A percentile compares a stretch with the other conserved stretches of the same genome.
These are phyloP conservation scores for Ramaria sp. DNA, from an alignment of 768 basidiomycete genomes.

Conservation along the genomic window DNA sequence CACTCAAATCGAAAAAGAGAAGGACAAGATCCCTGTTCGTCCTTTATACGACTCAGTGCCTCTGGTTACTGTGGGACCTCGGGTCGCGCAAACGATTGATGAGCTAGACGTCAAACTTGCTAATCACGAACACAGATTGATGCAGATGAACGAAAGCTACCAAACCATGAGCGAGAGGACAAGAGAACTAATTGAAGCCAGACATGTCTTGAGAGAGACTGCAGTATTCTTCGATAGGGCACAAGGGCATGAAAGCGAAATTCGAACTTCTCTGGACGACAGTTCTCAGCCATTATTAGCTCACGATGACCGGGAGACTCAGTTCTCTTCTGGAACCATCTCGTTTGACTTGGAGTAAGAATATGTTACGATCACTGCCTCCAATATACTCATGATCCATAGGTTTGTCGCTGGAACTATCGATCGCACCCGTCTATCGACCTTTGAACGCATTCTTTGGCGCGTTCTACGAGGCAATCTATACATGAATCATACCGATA, in stretches of 20 bases:
- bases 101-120: slow-evolving; percentile 80
- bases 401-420: slow-evolving; percentile 96
- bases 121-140: slow-evolving; percentile 76
- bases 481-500: slow-evolving; percentile 98
- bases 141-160: slow-evolving; percentile 90
- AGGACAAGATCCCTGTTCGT: slow-evolving; percentile 70
- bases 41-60: slow-evolving; percentile 81
- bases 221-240: slow-evolving; percentile 93
- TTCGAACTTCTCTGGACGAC: slow-evolving; percentile 85
- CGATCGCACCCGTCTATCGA: slow-evolving; percentile 81
- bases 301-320: slow-evolving; percentile 76
- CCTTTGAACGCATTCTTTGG: slow-evolving; percentile 97
- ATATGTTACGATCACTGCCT: background rate
- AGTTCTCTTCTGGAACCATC: slow-evolving; percentile 35
- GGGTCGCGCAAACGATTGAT: slow-evolving; percentile 87
- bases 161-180: slow-evolving; percentile 77
- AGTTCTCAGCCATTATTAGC: slow-evolving; percentile 83
- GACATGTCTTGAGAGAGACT: slow-evolving; percentile 90
- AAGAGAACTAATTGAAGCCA: slow-evolving; percentile 82
- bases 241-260: slow-evolving; percentile 65
- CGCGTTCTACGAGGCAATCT: slow-evolving; percentile 94
- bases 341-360: slow-evolving; percentile 86
- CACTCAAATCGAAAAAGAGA: slow-evolving; percentile 77
- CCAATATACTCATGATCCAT: background rate
- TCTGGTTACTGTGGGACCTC: slow-evolving; percentile 81